phyloP scores from a whole-genome alignment of 2,329 filamentous ascomycete species.

The Alternaria gaisen region DNA sequence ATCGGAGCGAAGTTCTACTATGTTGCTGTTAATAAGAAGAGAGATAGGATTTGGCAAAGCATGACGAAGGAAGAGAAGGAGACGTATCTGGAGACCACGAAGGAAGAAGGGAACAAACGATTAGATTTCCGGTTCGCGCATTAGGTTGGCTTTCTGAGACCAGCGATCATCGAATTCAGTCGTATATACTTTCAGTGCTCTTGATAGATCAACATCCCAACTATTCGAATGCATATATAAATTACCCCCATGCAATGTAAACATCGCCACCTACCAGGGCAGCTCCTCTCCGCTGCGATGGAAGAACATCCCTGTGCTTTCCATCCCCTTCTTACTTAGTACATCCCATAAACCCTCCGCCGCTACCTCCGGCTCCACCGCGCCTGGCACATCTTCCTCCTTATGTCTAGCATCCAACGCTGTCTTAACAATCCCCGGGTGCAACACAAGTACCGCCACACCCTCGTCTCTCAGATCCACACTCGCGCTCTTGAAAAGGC shows the following conservation, averaged over 20 bases:
- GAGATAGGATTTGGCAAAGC: slow-evolving; percentile 39
- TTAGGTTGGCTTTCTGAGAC: not conserved
- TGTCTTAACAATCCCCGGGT: not conserved
- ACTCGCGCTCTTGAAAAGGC: not conserved
- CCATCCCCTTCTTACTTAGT: not conserved
- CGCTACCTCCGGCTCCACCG: not conserved
- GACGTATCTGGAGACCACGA: slow-evolving; percentile 47
- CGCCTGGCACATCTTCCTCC: not conserved
- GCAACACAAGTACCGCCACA: not conserved
- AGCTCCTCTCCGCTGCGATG: not conserved
- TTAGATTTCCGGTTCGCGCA: slow-evolving; percentile 30
- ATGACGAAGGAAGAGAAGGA: slow-evolving; percentile 50
- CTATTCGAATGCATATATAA: not conserved
- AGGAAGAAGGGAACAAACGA: slow-evolving; percentile 50
- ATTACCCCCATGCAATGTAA: not conserved
- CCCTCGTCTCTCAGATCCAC: not conserved
- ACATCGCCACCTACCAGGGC: not conserved
- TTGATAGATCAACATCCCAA: not conserved
- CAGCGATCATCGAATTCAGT: not conserved
- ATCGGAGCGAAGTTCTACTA: slow-evolving; percentile 64
- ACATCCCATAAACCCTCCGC: not conserved
- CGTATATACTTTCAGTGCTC: not conserved
- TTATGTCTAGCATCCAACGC: not conserved
- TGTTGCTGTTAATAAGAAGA: slow-evolving; percentile 57
- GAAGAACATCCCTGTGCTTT: not conserved